Base-by-base conservation (phyloP, 306 rosid genomes). In the Vigna trinervia region DNA sequence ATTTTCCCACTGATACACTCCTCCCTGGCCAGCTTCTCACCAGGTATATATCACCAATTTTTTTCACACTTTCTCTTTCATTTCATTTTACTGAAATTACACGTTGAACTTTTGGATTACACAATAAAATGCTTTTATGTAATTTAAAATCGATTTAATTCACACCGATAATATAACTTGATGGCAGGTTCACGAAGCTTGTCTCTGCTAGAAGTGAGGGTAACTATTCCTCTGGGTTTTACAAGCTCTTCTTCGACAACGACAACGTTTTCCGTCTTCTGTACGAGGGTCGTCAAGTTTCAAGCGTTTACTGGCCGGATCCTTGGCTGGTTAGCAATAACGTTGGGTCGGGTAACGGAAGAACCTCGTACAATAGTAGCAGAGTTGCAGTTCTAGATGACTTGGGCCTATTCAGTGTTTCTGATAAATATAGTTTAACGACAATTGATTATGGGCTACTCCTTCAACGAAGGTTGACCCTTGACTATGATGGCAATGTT, bases 1-100 rank as follows among this genome's bases (percentile, higher is more conserved):
- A 78, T 38, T 47, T 53, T 20, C 88, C 88, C 0, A 85, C 81
- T 0, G 78, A 86, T 15, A 83, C 89, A 2, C 81, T 86, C 4
- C 83, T 86, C 67, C 89, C 89, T 14, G 41, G 5, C 2, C 89
- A 86, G 14, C 59, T 1, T 2, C 34, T 83, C 28, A 78, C 80
- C 0, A 80, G 81, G 30, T 26, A 30, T 30, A 30, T 30, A 12
- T 45, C 5, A 45, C 14, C 46, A 9, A 8, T 41, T 41, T 41
- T 39, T 41, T 41, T 9, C 46, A 41, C 46, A 41, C 10, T 41
- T 9, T 9, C 10, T 41, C 1, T 8, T 39, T 38, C 8, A 1
- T 8, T 39, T 38, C 8, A 1, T 1, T 8, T 39, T 39, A 39
- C 1, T 8, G 45, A 39, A 39, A 39, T 39, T 39, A 39, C 8